Conservation (phyloP, 2,329 filamentous ascomycete species). For the Fusarium sacchari region DNA sequence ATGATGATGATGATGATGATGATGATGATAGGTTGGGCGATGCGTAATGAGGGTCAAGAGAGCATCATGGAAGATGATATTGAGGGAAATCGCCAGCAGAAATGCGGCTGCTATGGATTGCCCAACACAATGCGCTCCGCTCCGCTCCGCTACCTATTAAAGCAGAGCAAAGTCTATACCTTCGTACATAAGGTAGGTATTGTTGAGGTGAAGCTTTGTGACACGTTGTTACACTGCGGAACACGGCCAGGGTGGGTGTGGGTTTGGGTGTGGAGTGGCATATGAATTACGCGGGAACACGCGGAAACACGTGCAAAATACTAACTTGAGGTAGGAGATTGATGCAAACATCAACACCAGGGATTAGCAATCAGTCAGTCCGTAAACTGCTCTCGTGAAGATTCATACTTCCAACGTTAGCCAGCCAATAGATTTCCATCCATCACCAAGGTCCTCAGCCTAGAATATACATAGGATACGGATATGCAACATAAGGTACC, state of each 20-base stretch:
- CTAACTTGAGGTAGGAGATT: not conserved
- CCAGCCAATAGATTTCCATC: not conserved
- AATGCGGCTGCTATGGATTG: not conserved
- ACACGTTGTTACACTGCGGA: slow-evolving; percentile 37
- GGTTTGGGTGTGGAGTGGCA: slow-evolving; percentile 28
- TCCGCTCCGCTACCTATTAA: not conserved
- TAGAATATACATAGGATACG: too few species aligned
- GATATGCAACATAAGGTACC: not conserved
- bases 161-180: not conserved
- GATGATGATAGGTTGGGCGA: not conserved
- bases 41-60: slow-evolving; percentile 7
- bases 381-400: not conserved
- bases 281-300: slow-evolving; percentile 32
- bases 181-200: too few species aligned
- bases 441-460: not conserved
- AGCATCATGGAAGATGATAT: slow-evolving; percentile 20
- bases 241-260: slow-evolving; percentile 25
- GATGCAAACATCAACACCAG: not conserved
- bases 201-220: slow-evolving; percentile 27
- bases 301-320: slow-evolving; percentile 22
- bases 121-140: not conserved
- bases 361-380: not conserved
- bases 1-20: not conserved
- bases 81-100: not conserved
- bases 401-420: not conserved